Evolutionary conservation across 2,329 filamentous ascomycete genomes (phyloP).

Genomic region (Xylariaceae sp.): DNA sequence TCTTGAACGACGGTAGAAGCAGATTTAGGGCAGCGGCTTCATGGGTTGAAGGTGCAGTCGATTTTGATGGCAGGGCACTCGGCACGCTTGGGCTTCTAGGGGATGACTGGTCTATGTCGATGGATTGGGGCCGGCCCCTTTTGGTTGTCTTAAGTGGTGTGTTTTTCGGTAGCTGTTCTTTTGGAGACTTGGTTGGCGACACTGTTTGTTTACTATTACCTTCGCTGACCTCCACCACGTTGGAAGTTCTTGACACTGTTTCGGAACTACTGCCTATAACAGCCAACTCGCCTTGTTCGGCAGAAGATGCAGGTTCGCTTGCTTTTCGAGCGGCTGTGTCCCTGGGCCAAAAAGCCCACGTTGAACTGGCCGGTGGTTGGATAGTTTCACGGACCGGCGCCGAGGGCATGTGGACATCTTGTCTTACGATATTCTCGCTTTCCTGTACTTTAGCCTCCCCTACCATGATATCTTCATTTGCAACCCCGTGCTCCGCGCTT

Average conservation of each 20-base stretch:
- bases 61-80: conserved; percentile 31
- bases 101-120: conserved; percentile 43
- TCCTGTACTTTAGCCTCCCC: conserved; percentile 31
- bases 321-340: conserved; percentile 43
- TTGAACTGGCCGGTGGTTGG: conserved; percentile 54
- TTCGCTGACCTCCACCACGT: conserved; percentile 40
- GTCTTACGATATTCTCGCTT: conserved; percentile 41
- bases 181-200: conserved; percentile 28
- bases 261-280: conserved; percentile 56
- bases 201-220: conserved; percentile 33
- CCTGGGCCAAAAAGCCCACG: conserved; percentile 78
- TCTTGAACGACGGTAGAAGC: conserved; percentile 64
- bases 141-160: conserved; percentile 41
- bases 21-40: conserved; percentile 53
- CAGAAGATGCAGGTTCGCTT: conserved; percentile 27
- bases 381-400: conserved; percentile 19
- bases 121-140: conserved; percentile 43
- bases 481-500: conserved; percentile 9
- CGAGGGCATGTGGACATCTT: conserved; percentile 38
- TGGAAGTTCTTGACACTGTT: conserved; percentile 48
- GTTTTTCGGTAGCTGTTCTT: conserved; percentile 30
- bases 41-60: conserved; percentile 32
- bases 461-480: conserved; percentile 16
- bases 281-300: conserved; percentile 51
- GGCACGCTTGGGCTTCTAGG: conserved; percentile 36